Base-by-base conservation (phyloP, 768 basidiomycete species). In the Ramaria sp. region DNA sequence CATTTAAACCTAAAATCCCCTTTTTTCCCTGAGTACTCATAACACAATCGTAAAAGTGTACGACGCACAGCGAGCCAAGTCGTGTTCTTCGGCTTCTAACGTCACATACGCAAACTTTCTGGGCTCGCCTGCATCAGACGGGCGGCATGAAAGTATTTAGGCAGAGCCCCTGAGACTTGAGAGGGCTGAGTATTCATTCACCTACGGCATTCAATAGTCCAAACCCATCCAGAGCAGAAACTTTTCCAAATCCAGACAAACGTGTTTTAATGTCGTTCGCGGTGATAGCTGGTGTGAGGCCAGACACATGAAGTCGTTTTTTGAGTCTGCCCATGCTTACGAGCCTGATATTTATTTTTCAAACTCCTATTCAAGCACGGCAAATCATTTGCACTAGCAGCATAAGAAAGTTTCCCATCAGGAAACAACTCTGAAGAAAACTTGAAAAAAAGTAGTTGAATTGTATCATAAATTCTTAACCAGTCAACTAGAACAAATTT, bases 71-170 rank as follows among this genome's bases (percentile, higher is more conserved):
- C 74, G 78, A 8, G 79, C 69, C 4, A 91, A 64, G 54, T 82
- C 76, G 24, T 69, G 69, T 41, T 73, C 66, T 1, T 79, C 81
- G 3, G 79, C 79, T 63, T 85, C 80, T 13, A 92, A 66, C 1
- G 85, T 88, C 18, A 84, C 75, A 67, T 80, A 88, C 0, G 75
- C 89, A 62, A 85, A 92, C 62, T 78, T 83, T 63, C 80, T 71
- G 1, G 79, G 81, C 59, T 78, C 72, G 7, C 61, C 61, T 62
- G 43, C 18, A 52, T 8, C 50, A 37, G 38, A 48, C n/a, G n/a
- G n/a, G n/a, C n/a, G n/a, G n/a, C n/a, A n/a, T n/a, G n/a, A n/a
- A n/a, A n/a, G n/a, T n/a, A n/a, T n/a, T n/a, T n/a, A n/a, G n/a
- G n/a, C n/a, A n/a, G n/a, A n/a, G n/a, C n/a, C n/a, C n/a, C n/a